A percentile compares a stretch with the other conserved stretches of the same genome.
These are phyloP conservation scores for Backusella morwellensis DNA, from an alignment of 192 early-diverging fungal species.

Conservation along the genomic window DNA sequence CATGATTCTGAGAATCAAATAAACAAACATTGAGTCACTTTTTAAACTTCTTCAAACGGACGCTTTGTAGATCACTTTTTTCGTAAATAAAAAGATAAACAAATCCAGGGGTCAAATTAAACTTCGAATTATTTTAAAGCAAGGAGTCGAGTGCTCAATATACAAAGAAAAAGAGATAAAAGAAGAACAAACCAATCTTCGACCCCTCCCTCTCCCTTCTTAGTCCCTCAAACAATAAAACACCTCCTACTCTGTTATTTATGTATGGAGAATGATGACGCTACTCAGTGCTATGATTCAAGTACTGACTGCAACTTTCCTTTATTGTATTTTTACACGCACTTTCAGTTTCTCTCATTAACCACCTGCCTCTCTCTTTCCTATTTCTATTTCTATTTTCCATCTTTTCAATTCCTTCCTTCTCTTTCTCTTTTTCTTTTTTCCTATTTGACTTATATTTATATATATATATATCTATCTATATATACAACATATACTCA, in stretches of 20 bases:
- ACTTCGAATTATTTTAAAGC: background rate
- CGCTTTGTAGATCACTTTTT: background rate
- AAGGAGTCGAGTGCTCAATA: background rate
- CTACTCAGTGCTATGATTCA: background rate
- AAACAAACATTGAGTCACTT: background rate
- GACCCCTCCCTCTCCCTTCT: background rate
- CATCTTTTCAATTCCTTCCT: background rate
- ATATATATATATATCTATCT: too few species aligned
- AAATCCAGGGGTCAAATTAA: background rate
- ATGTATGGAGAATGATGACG: conserved; percentile 9
- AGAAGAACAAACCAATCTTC: background rate
- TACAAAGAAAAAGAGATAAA: background rate
- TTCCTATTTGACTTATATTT: background rate
- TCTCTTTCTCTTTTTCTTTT: background rate
- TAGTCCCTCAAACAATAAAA: background rate
- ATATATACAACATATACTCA: too few species aligned
- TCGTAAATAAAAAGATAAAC: background rate
- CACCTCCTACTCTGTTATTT: background rate
- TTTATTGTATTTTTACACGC: conserved; percentile 6
- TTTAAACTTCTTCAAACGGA: conserved; percentile 5
- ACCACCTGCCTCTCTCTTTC: background rate
- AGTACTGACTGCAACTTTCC: conserved; percentile 1
- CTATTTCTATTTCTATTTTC: background rate
- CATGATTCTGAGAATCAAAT: background rate
- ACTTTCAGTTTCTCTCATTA: background rate